Evolutionary conservation across 768 basidiomycete species (phyloP).

Genomic region (Mycena latifolia): DNA sequence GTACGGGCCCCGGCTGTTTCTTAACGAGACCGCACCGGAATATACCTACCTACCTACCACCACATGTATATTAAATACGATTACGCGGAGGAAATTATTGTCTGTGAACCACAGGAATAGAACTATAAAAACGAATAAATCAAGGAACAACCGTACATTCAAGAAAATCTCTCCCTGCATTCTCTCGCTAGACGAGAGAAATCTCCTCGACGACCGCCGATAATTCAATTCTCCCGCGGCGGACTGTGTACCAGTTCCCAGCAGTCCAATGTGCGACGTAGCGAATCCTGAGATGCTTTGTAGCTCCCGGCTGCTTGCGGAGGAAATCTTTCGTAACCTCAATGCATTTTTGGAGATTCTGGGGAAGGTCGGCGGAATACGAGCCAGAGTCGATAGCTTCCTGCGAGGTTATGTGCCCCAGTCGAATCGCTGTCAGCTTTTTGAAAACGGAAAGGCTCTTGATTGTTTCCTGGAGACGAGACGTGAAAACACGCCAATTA

Average conservation of each 20-base stretch:
- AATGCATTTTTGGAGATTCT: not conserved
- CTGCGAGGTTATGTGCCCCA: not conserved
- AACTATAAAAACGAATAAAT: too few species aligned
- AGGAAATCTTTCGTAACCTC: conserved; percentile 4
- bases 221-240: not conserved
- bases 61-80: too few species aligned
- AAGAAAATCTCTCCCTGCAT: too few species aligned
- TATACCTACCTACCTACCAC: too few species aligned
- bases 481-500: not conserved
- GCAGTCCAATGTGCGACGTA: too few species aligned
- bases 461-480: not conserved
- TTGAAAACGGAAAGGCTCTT: conserved; percentile 14
- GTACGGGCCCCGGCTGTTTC: too few species aligned
- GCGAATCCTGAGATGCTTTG: not conserved
- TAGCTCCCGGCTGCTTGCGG: not conserved
- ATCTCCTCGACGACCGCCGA: not conserved
- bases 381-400: conserved; percentile 2
- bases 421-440: conserved; percentile 7
- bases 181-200: not conserved
- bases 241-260: not conserved
- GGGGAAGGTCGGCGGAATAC: not conserved
- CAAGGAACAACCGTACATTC: too few species aligned
- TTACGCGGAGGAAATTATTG: too few species aligned
- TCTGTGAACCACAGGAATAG: too few species aligned
- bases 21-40: too few species aligned